Evolutionary conservation across 176 grass and related monocot genomes (phyloP).

Genomic region (Aegilops longissima): DNA sequence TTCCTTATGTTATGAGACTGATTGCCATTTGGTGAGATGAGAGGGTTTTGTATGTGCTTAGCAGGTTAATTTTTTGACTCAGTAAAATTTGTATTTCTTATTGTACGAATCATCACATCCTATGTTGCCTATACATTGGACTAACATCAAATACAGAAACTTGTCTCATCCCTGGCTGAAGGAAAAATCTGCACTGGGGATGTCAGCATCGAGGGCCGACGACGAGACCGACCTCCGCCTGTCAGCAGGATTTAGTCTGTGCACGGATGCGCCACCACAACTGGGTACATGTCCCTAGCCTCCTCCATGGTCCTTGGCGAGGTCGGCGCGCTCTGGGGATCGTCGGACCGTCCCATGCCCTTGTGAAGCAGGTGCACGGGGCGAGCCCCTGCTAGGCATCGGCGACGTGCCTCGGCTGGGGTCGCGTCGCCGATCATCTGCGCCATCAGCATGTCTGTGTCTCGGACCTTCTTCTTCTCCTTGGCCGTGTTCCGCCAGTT

Average conservation of each 20-base stretch:
- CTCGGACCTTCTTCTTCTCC: conserved; percentile 50
- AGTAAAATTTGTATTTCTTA: conserved; percentile 11
- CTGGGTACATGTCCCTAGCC: conserved; percentile 37
- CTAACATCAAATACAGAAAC: neutral
- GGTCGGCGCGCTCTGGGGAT: conserved; percentile 9
- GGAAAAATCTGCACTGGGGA: conserved; percentile 40
- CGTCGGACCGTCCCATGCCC: conserved; percentile 22
- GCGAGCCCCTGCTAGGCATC: neutral
- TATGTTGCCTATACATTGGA: conserved; percentile 32
- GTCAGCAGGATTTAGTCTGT: neutral
- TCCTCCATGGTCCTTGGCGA: conserved; percentile 26
- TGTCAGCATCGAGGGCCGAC: neutral
- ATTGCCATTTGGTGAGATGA: neutral
- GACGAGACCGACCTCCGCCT: neutral
- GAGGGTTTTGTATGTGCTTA: neutral
- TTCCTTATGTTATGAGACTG: neutral
- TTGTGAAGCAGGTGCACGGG: conserved; percentile 61
- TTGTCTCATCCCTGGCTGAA: conserved; percentile 30
- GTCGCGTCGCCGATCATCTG: conserved; percentile 35
- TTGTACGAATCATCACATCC: neutral
- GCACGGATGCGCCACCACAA: neutral
- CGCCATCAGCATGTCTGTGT: neutral
- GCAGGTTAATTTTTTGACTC: neutral
- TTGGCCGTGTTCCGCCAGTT: conserved; percentile 64
- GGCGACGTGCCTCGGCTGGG: conserved; percentile 33